A percentile compares a stretch with the other conserved stretches of the same genome.
Evolutionary conservation across 495 filamentous ascomycete species (phyloP).

Genomic region (Aspergillus diversus): DNA sequence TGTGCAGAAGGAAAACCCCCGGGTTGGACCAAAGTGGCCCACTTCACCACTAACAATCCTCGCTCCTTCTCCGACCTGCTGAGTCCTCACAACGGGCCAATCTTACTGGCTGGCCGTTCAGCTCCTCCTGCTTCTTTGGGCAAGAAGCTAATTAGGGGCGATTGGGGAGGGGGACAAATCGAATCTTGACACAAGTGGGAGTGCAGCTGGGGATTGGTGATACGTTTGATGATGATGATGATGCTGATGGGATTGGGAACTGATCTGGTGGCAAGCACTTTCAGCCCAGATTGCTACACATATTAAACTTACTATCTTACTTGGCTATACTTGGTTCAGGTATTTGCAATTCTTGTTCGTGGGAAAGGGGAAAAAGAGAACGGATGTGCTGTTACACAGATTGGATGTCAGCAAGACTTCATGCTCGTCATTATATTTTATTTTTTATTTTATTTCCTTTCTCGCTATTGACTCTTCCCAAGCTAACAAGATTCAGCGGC

Average conservation of each 20-base stretch:
- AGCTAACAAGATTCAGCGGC: too few relatives aligned
- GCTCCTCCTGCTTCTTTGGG: too few relatives aligned
- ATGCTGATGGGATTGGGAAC: background rate
- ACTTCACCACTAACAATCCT: background rate
- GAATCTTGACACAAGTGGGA: background rate
- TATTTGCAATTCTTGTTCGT: too few relatives aligned
- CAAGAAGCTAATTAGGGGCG: background rate
- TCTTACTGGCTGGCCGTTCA: background rate
- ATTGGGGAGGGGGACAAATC: background rate
- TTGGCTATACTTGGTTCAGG: too few relatives aligned
- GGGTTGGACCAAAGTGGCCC: background rate
- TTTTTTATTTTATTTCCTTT: too few relatives aligned
- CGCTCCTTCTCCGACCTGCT: background rate
- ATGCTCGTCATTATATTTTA: background rate
- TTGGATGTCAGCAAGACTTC: background rate
- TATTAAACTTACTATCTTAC: too few relatives aligned
- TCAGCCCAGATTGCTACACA: too few relatives aligned
- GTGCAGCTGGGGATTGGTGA: background rate
- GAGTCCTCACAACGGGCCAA: background rate
- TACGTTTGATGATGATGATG: conserved; percentile 4
- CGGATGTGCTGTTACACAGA: too few relatives aligned
- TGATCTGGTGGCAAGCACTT: too few relatives aligned
- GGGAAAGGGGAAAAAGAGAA: too few relatives aligned
- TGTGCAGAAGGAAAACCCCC: background rate
- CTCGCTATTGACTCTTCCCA: too few relatives aligned